Evolutionary conservation across 208 protist species (phyloP), one percentile per base, ranked within the genome.

Genomic region (Acanthamoeba quina): DNA sequence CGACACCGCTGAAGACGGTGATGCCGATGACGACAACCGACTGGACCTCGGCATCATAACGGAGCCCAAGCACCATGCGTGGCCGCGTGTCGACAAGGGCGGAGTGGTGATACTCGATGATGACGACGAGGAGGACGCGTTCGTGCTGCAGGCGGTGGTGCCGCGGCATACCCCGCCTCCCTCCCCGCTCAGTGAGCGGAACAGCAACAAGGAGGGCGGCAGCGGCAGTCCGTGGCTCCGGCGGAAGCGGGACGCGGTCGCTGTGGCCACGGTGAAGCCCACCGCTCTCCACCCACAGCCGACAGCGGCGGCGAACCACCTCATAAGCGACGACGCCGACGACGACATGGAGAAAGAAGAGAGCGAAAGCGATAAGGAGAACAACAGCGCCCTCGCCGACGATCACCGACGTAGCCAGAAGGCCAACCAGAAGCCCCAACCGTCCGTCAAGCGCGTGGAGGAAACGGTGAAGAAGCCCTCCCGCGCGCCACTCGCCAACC

Each of bases 331-430:
- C 70, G 41, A 29, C 31, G 70, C 24, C 70, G 70, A 78, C 15
- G 41, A 80, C 41, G 70, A 24, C 29, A 24, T 21, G 9, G 72
- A 80, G 21, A 29, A 83, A 19, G 74, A 86, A 62, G 62, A 26
- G 52, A 44, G 49, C 49, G 78, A 41, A 44, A 86, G 78, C 49
- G 78, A 86, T 44, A 86, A 86, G 29, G 78, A 86, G 52, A 86
- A 86, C 34, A 29, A n/a, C 78, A 15, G 11, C 52, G 49, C 7
- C 3, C 6, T 58, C 19, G 5, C 60, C 10, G 78, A 62, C 49
- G n/a, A 21, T 64, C 24, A 5, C 5, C 58, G 78, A 60, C 78
- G 19, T 10, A 9, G 11, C 4, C 26, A 66, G 60, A 29, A 26
- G 21, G 70, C n/a, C 41, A 80, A 52, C 70, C 70, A 29, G 24